A percentile compares a stretch with the other conserved stretches of the same genome.
These are phyloP conservation scores for Mercurialis annua DNA, from an alignment of 345 rosid species.

Conservation along the genomic window DNA sequence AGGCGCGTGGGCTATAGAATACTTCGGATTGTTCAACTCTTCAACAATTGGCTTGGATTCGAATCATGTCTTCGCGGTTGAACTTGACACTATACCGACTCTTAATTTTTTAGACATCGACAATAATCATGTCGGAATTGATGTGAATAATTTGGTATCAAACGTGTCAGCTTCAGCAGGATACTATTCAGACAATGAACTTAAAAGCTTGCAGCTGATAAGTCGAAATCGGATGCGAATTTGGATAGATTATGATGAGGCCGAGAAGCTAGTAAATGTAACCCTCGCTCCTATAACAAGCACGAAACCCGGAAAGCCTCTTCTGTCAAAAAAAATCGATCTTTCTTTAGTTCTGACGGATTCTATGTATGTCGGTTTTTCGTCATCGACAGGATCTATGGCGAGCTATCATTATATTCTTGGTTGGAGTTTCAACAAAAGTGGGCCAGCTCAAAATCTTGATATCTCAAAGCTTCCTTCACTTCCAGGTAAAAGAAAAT, in stretches of 20 bases:
- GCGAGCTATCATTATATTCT: no score
- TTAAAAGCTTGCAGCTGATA: constrained; percentile 1
- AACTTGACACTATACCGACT: constrained; percentile 13
- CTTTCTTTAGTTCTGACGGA: background rate
- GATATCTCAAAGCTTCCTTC: background rate
- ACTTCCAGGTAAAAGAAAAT: background rate
- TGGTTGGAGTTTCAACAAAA: no score
- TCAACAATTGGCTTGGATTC: constrained; percentile 1
- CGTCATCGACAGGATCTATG: constrained; percentile 13
- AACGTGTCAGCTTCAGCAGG: constrained; percentile 14
- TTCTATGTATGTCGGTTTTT: constrained; percentile 19
- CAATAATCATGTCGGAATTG: constrained; percentile 18
- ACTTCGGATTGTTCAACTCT: constrained; percentile 20
- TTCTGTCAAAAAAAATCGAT: constrained; percentile 9
- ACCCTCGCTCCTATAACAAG: constrained; percentile 14
- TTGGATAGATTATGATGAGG: constrained; percentile 18
- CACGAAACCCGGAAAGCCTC: constrained; percentile 10
- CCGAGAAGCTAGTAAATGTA: constrained; percentile 11
- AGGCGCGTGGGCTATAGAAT: constrained; percentile 7
- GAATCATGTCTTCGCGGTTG: constrained; percentile 19
- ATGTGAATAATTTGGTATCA: constrained; percentile 13
- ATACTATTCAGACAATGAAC: background rate
- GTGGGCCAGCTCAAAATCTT: no score
- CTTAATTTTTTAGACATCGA: constrained; percentile 11
- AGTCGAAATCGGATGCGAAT: constrained; percentile 15